phyloP scores from a whole-genome alignment of 2,329 filamentous ascomycete genomes.

The Botrytis elliptica region DNA sequence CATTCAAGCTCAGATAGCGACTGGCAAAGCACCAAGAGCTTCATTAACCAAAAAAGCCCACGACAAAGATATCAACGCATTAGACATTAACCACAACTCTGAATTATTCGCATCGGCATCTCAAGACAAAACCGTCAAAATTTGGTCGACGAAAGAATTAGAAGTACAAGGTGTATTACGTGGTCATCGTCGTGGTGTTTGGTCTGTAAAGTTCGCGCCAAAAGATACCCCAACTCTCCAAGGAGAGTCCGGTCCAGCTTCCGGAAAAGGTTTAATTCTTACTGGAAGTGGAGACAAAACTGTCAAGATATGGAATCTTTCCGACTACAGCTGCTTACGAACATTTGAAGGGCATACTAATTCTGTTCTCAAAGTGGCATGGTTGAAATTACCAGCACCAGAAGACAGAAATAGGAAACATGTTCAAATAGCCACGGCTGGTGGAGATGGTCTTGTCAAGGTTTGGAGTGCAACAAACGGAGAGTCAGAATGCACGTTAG shows the following conservation, averaged over 20 bases:
- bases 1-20: conserved; percentile 49
- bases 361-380: conserved; percentile 89
- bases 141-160: conserved; percentile 88
- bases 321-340: conserved; percentile 86
- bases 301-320: conserved; percentile 89
- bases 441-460: conserved; percentile 92
- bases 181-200: conserved; percentile 92
- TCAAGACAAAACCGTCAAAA: conserved; percentile 94
- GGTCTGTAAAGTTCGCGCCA: conserved; percentile 90
- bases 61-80: conserved; percentile 97
- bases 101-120: conserved; percentile 93
- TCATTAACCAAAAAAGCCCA: conserved; percentile 91
- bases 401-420: conserved; percentile 56
- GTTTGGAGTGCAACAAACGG: conserved; percentile 88
- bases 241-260: conserved; percentile 68
- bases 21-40: conserved; percentile 60
- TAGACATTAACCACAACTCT: conserved; percentile 73
- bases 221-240: conserved; percentile 71
- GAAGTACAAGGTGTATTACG: conserved; percentile 88
- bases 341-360: conserved; percentile 97
- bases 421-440: conserved; percentile 78
- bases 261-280: conserved; percentile 76
- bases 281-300: conserved; percentile 97
- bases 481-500: conserved; percentile 83
- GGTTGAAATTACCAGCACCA: conserved; percentile 61